These are phyloP conservation scores for Dothistroma pini DNA, from an alignment of 2,329 filamentous ascomycete species.

Conservation along the genomic window DNA sequence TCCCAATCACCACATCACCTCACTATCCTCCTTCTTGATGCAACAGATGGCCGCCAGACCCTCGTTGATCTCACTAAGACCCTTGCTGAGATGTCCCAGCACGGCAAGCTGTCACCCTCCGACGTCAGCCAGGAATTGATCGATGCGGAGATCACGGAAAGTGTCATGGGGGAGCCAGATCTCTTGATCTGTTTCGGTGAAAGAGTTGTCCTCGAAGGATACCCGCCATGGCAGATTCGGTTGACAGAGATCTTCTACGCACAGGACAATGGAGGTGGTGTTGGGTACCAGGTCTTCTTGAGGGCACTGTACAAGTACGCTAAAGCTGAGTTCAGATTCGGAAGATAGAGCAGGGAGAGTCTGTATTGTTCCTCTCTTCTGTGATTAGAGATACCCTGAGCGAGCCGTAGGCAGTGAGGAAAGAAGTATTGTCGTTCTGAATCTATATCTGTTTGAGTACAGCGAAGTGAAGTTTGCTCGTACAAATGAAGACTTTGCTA, in stretches of 20 bases:
- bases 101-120: conserved; percentile 71
- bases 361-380: neutral
- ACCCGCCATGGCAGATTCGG: conserved; percentile 94
- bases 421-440: neutral
- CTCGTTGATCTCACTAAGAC: conserved; percentile 95
- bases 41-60: conserved; percentile 85
- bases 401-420: neutral
- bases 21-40: conserved; percentile 74
- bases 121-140: conserved; percentile 86
- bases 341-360: conserved; percentile 46
- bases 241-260: conserved; percentile 87
- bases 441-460: neutral
- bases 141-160: conserved; percentile 76
- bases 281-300: conserved; percentile 93
- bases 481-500: too few relatives aligned
- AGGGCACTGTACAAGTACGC: conserved; percentile 79
- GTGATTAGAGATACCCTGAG: neutral
- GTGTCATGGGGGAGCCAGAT: conserved; percentile 84
- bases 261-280: conserved; percentile 46
- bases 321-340: conserved; percentile 83
- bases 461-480: too few relatives aligned
- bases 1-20: conserved; percentile 46
- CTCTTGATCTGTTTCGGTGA: conserved; percentile 84
- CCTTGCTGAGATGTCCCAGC: conserved; percentile 90
- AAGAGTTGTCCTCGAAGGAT: conserved; percentile 78